These are phyloP conservation scores for Pilatotrama ljubarskyi DNA, from an alignment of 768 basidiomycete genomes.

Conservation along the genomic window DNA sequence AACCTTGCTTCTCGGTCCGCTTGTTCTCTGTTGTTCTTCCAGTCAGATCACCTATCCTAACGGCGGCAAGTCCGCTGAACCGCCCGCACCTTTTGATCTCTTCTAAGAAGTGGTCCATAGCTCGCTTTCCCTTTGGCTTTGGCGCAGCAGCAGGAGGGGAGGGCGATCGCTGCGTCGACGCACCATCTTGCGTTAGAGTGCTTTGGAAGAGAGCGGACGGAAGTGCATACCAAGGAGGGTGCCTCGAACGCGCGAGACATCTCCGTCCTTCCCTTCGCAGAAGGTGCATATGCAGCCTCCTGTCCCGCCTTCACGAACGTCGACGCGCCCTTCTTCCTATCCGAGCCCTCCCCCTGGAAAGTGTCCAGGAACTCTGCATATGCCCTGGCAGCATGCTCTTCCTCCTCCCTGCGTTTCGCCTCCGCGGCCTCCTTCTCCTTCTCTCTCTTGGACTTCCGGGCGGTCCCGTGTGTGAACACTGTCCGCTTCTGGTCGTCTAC, in stretches of 20 bases:
- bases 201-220: slow-evolving; percentile 5
- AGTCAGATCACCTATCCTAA: not conserved
- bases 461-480: slow-evolving; percentile 82
- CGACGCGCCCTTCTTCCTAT: slow-evolving; percentile 48
- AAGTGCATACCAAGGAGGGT: slow-evolving; percentile 34
- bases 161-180: slow-evolving; percentile 42
- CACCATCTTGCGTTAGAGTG: not conserved
- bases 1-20: slow-evolving; percentile 87
- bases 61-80: not conserved
- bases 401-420: slow-evolving; percentile 83
- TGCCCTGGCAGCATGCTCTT: slow-evolving; percentile 73
- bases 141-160: slow-evolving; percentile 56
- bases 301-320: slow-evolving; percentile 61
- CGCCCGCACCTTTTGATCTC: slow-evolving; percentile 83
- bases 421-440: slow-evolving; percentile 93
- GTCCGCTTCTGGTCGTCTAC: slow-evolving; percentile 85
- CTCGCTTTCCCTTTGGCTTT: slow-evolving; percentile 90
- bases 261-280: slow-evolving; percentile 29
- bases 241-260: slow-evolving; percentile 35
- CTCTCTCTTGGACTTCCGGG: slow-evolving; percentile 87
- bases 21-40: slow-evolving; percentile 67
- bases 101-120: slow-evolving; percentile 95
- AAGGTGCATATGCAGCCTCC: slow-evolving; percentile 53
- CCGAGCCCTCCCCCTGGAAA: slow-evolving; percentile 71
- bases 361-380: slow-evolving; percentile 84